Evolutionary conservation across 345 rosid genomes (phyloP).

Genomic region (Barbarea vulgaris): DNA sequence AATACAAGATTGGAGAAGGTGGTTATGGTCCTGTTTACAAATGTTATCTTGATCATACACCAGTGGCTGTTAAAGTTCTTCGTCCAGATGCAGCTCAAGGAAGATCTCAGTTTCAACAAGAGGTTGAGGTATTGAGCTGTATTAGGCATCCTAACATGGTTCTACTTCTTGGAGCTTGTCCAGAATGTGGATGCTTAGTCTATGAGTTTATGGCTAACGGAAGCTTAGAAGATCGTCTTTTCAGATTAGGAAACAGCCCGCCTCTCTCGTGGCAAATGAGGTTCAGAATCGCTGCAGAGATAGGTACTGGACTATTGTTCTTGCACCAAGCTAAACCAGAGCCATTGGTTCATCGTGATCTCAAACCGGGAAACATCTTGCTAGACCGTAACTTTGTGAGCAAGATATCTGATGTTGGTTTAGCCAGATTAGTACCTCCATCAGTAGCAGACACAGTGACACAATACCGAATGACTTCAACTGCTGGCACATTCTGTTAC

Average conservation of each 20-base stretch:
- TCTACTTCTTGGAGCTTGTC: constrained; percentile 86
- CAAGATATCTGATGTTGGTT: constrained; percentile 91
- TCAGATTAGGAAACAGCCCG: constrained; percentile 57
- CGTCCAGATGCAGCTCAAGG: constrained; percentile 98
- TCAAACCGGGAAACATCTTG: constrained; percentile 84
- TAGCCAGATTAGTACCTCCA: constrained; percentile 91
- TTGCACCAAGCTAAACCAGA: constrained; percentile 93
- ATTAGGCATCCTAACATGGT: constrained; percentile 96
- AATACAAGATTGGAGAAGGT: constrained; percentile 89
- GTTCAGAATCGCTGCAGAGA: constrained; percentile 81
- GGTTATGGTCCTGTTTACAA: constrained; percentile 96
- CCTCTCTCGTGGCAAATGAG: constrained; percentile 80
- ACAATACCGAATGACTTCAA: constrained; percentile 85
- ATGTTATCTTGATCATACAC: constrained; percentile 78
- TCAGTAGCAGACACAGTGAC: constrained; percentile 79
- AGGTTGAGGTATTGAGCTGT: constrained; percentile 89
- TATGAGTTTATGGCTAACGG: constrained; percentile 94
- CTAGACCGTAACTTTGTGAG: constrained; percentile 86
- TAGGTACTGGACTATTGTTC: constrained; percentile 73
- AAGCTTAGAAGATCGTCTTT: constrained; percentile 86
- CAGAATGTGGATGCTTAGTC: constrained; percentile 83
- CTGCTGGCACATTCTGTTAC: constrained; percentile 94
- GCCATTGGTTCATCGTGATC: constrained; percentile 91
- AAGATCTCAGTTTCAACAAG: constrained; percentile 93
- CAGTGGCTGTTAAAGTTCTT: constrained; percentile 87